Evolutionary conservation across 1,139 yeast species (phyloP).

Genomic region (Yarrowia galli): DNA sequence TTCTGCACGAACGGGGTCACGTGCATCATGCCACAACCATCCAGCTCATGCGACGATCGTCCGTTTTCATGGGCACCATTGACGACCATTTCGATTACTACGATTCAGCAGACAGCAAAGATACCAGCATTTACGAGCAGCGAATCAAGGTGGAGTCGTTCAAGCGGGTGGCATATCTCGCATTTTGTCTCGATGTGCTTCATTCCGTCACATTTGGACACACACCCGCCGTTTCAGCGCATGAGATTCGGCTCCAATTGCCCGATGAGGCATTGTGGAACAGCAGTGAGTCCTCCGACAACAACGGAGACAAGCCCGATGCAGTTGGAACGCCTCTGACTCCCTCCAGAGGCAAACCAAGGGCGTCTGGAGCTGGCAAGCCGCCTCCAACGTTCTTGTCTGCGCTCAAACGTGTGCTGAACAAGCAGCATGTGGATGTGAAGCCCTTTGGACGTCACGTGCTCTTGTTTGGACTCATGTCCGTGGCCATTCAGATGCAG

Average conservation of each 20-base stretch:
- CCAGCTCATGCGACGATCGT: slow-evolving; percentile 73
- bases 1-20: slow-evolving; percentile 74
- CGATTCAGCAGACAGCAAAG: slow-evolving; percentile 2
- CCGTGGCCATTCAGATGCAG: slow-evolving; percentile 76
- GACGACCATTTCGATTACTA: slow-evolving; percentile 39
- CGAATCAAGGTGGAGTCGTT: slow-evolving; percentile 78
- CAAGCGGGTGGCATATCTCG: slow-evolving; percentile 79
- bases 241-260: slow-evolving; percentile 71
- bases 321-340: neutral
- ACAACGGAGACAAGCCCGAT: neutral
- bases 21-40: slow-evolving; percentile 80
- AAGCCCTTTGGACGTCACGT: slow-evolving; percentile 68
- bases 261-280: slow-evolving; percentile 85
- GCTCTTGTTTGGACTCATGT: slow-evolving; percentile 71
- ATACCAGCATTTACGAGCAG: slow-evolving; percentile 43
- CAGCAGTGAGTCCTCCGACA: slow-evolving; percentile 7
- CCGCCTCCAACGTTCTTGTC: slow-evolving; percentile 55
- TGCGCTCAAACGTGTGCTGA: slow-evolving; percentile 63
- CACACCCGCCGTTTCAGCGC: slow-evolving; percentile 69
- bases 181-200: slow-evolving; percentile 77
- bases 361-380: slow-evolving; percentile 44
- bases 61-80: slow-evolving; percentile 56
- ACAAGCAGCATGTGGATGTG: slow-evolving; percentile 59
- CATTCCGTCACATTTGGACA: slow-evolving; percentile 87
- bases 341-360: slow-evolving; percentile 44